Evolutionary conservation across 768 basidiomycete genomes (phyloP).

Genomic region (Candolleomyces eurysporus): DNA sequence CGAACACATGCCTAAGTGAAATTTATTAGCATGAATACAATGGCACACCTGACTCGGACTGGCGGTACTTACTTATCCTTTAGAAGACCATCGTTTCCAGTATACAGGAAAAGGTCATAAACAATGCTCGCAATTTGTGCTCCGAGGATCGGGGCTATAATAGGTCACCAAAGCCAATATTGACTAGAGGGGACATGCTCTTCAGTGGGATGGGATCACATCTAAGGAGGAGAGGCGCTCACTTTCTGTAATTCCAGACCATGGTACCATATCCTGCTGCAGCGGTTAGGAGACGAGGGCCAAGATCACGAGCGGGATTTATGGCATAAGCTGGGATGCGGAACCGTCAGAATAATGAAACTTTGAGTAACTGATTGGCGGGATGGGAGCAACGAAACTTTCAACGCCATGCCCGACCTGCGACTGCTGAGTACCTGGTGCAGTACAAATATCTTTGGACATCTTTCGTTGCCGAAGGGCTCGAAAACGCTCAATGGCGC

Average conservation of each 20-base stretch:
- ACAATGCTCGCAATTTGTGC: conserved; percentile 49
- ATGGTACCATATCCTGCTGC: conserved; percentile 63
- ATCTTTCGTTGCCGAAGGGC: too few relatives aligned
- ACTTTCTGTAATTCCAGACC: conserved; percentile 41
- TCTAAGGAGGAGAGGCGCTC: conserved; percentile 14
- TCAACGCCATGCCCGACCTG: too few relatives aligned
- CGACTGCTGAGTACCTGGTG: too few relatives aligned
- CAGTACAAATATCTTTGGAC: too few relatives aligned
- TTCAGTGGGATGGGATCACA: background rate
- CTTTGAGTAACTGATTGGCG: background rate
- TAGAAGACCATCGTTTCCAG: conserved; percentile 20
- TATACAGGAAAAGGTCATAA: conserved; percentile 61
- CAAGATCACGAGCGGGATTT: conserved; percentile 44
- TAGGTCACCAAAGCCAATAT: conserved; percentile 73
- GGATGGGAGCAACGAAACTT: background rate
- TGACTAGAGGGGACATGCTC: conserved; percentile 36
- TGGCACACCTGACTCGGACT: too few relatives aligned
- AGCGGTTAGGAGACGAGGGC: conserved; percentile 63
- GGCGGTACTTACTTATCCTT: too few relatives aligned
- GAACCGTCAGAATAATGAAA: background rate
- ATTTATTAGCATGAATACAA: too few relatives aligned
- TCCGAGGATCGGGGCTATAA: conserved; percentile 57
- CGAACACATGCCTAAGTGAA: too few relatives aligned
- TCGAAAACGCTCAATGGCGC: too few relatives aligned
- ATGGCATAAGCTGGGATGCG: conserved; percentile 31